Base-by-base conservation (phyloP, 768 basidiomycete species). In the Boletus rufocinnamomeus region DNA sequence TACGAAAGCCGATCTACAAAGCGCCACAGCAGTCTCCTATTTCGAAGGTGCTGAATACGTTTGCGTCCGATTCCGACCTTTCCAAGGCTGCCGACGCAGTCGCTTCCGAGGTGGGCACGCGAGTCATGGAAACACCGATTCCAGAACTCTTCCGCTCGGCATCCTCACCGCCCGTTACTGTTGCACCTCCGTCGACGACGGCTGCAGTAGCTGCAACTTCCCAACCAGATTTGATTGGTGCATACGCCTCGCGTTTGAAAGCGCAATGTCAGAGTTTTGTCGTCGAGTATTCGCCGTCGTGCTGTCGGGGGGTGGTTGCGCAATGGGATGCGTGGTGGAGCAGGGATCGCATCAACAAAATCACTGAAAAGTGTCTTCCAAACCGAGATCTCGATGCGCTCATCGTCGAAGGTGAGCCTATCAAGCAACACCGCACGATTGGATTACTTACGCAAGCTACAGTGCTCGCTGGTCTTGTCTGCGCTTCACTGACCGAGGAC, bases 401-500 rank as follows among this genome's bases (percentile, higher is more conserved):
- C 23, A 74, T 83, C 16, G 69, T 89, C 44, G 80, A 88, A 75
- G 85, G 90, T 90, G 55, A 9, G 58, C 19, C 3, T 16, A 6
- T 6, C 9, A 45, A n/a, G 35, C 37, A 11, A 21, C 11, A 28
- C 17, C 10, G 4, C 25, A 23, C 6, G 43, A 55, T 13, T 6
- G 4, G 7, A 21, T 45, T 17, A 14, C 43, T 50, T 6, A 56
- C 8, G 17, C 41, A 28, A 14, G 47, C 9, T 17, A 9, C 74
- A 76, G 46, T 84, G 6, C 76, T 95, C 4, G 82, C 88, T 2
- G 79, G 81, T 50, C 76, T 94, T 9, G 79, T 82, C 8, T 88
- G 85, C 58, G 84, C 86, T 0, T 94, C 93, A 5, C 74, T 95
- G 16, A 77, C 79, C 1, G 93, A 94, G 70, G 93, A 95, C 74